phyloP scores from a whole-genome alignment of 345 rosid species.

The Gossypium rotundifolium region DNA sequence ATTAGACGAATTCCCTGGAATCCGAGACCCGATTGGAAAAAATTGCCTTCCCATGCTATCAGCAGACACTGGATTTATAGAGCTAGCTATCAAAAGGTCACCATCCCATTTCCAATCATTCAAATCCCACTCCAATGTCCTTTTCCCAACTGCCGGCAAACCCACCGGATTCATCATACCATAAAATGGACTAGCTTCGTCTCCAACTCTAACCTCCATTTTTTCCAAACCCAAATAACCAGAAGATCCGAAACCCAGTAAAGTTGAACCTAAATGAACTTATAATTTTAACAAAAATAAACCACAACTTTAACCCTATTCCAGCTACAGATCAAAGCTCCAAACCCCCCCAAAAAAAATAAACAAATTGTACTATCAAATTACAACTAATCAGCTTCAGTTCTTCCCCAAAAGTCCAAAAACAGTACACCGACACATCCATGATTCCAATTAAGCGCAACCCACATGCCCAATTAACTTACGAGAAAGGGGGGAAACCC shows the following conservation, averaged over 20 bases:
- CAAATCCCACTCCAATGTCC: conserved; percentile 77
- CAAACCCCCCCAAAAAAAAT: conserved; percentile 4
- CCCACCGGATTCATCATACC: conserved; percentile 42
- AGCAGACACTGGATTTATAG: conserved; percentile 41
- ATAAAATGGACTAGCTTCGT: conserved; percentile 51
- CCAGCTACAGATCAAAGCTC: conserved; percentile 37
- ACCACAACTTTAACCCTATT: conserved; percentile 13
- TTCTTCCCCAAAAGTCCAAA: conserved; percentile 65
- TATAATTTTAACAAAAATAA: neutral
- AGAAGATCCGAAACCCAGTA: conserved; percentile 15
- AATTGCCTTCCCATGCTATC: conserved; percentile 42
- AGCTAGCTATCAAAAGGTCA: conserved; percentile 82
- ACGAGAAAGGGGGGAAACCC: neutral
- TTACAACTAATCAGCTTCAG: conserved; percentile 51
- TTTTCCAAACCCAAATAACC: conserved; percentile 18
- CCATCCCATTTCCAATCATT: conserved; percentile 99
- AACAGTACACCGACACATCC: conserved; percentile 58
- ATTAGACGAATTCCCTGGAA: conserved; percentile 63
- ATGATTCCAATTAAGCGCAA: conserved; percentile 57
- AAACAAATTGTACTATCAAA: conserved; percentile 7
- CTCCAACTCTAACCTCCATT: conserved; percentile 80
- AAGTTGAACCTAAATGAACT: conserved; percentile 10
- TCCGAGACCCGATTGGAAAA: conserved; percentile 41
- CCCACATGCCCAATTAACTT: conserved; percentile 44
- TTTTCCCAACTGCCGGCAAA: conserved; percentile 54